Percentiles rank a stretch among this genome's conserved stretches.
Evolutionary conservation across 768 basidiomycete species (phyloP).

Genomic region (Strobilomyces echinocephalus): DNA sequence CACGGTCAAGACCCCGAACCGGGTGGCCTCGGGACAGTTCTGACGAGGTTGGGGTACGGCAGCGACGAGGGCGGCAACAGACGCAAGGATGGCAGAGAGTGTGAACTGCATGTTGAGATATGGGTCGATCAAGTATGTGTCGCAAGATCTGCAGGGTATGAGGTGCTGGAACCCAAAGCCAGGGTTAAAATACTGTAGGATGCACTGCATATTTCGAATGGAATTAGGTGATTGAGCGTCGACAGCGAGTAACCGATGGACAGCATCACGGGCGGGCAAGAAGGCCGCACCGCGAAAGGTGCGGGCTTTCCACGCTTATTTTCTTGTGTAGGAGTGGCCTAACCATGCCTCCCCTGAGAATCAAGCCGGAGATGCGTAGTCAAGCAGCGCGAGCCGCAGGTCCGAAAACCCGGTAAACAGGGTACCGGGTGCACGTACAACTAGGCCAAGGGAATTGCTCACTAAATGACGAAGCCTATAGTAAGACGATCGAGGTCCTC

Average conservation of each 20-base stretch:
- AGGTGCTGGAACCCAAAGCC: not conserved
- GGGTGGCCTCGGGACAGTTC: constrained; percentile 20
- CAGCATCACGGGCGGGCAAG: not conserved
- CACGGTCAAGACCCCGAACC: constrained; percentile 16
- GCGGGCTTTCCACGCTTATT: not conserved
- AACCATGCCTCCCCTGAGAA: no score
- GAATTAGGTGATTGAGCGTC: not conserved
- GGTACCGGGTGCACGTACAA: not conserved
- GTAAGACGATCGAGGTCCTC: not conserved
- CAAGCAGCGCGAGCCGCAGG: not conserved
- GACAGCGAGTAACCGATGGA: not conserved
- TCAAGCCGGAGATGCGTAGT: no score
- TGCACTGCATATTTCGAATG: not conserved
- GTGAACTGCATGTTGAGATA: constrained; percentile 16
- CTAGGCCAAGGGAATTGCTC: not conserved
- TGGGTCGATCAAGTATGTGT: not conserved
- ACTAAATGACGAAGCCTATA: not conserved
- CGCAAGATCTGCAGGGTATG: not conserved
- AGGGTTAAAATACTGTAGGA: constrained; percentile 8
- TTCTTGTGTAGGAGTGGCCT: not conserved
- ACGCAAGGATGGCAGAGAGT: constrained; percentile 10
- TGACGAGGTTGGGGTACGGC: constrained; percentile 20
- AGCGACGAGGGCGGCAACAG: constrained; percentile 10
- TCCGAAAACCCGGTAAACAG: not conserved
- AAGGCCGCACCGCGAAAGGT: constrained; percentile 2